Evolutionary conservation across 345 rosid genomes (phyloP), one percentile per base, ranked within the genome.

Genomic region (Tarenaya hassleriana): DNA sequence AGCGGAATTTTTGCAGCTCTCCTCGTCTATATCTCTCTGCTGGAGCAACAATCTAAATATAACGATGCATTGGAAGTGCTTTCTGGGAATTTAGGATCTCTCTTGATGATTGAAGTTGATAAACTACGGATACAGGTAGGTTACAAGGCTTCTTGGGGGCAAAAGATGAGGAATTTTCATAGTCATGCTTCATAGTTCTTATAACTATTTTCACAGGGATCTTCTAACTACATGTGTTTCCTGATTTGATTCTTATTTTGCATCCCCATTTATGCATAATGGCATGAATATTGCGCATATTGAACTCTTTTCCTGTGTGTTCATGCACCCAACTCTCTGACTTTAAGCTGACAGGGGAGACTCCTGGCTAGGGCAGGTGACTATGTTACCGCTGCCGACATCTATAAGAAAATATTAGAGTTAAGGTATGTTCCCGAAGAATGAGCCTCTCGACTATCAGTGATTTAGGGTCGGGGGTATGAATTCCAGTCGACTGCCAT

Each of bases 291-390:
- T 19, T 9, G 24, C 10, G 17, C 41, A 41, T 43, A 29, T 27
- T 32, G 10, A 31, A 58, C 29, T 61, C 27, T 49, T 3, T 60
- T 9, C 37, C 16, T 48, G 42, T 55, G 47, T 13, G 41, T 68
- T 41, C 54, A n/a, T n/a, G n/a, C n/a, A 27, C 19, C 33, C 45
- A 43, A 33, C 69, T 50, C 58, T 73, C 71, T 76, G 73, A 77
- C 82, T 91, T 66, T 69, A 91, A 91, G 98, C 85, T 88, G 84
- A 91, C 96, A 91, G 98, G 98, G 98, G 69, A 84, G 78, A 67
- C 84, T 84, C 75, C 86, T 81, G 59, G 86, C 86, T 52, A 66
- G 68, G 62, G 70, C 68, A 59, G 84, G 86, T 70, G 94, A 84
- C 68, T 75, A 69, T 72, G 64, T 67, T 45, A 55, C 82, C 15